Percentiles rank a stretch among this genome's conserved stretches.
These are phyloP conservation scores for Grosmannia penicillata DNA, from an alignment of 2,329 filamentous ascomycete species.

Conservation along the genomic window DNA sequence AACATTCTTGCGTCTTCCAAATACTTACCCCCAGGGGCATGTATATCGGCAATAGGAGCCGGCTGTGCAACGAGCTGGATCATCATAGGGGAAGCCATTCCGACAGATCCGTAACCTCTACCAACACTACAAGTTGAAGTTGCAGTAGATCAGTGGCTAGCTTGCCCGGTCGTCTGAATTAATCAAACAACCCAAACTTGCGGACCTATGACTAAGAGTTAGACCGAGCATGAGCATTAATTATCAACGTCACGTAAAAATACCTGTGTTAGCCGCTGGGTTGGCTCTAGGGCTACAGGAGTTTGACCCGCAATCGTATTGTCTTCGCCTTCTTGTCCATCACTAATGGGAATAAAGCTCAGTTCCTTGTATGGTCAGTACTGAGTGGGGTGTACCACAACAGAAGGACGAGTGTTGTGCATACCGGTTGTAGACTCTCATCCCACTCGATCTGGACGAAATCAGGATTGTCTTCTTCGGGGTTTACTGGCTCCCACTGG, in stretches of 20 bases:
- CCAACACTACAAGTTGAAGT: too few relatives aligned
- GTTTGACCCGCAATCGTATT: slow-evolving; percentile 7
- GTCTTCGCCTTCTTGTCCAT: slow-evolving; percentile 17
- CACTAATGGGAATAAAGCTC: slow-evolving; percentile 24
- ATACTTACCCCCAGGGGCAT: slow-evolving; percentile 33
- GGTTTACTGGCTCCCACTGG: slow-evolving; percentile 54
- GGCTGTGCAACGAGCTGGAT: slow-evolving; percentile 88
- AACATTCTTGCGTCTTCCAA: slow-evolving; percentile 49
- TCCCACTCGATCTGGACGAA: slow-evolving; percentile 63
- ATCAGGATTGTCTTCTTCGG: slow-evolving; percentile 46
- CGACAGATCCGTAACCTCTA: background rate
- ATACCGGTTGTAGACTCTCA: slow-evolving; percentile 46
- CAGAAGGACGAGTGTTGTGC: slow-evolving; percentile 13
- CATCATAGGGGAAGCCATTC: slow-evolving; percentile 3
- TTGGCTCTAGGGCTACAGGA: slow-evolving; percentile 44
- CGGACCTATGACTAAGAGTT: slow-evolving; percentile 12
- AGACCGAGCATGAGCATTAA: slow-evolving; percentile 23
- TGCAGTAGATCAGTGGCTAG: too few relatives aligned
- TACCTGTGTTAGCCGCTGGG: slow-evolving; percentile 59
- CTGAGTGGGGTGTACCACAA: background rate
- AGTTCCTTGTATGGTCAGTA: slow-evolving; percentile 4
- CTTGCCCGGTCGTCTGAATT: background rate
- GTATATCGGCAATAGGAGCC: slow-evolving; percentile 53
- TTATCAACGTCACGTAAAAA: too few relatives aligned
- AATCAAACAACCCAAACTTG: slow-evolving; percentile 18